These are phyloP conservation scores for Corchorus capsularis DNA, from an alignment of 345 rosid genomes.

Conservation along the genomic window DNA sequence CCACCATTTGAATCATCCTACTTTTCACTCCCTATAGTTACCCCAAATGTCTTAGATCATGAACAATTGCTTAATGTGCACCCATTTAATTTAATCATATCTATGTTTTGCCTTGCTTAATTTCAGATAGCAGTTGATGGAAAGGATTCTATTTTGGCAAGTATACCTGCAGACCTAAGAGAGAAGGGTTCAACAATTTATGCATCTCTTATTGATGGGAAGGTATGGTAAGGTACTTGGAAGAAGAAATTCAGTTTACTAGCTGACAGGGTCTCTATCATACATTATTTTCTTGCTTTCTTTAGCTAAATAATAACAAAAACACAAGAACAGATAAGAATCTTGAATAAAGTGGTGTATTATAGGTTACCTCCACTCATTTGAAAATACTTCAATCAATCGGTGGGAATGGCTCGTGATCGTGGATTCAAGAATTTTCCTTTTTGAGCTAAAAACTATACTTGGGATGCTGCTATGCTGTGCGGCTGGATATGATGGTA, in stretches of 20 bases:
- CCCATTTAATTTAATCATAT: background rate
- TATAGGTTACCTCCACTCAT: background rate
- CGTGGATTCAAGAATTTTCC: too few species aligned
- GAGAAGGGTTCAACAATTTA: conserved; percentile 67
- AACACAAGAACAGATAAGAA: background rate
- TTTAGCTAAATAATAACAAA: background rate
- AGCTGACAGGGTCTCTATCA: background rate
- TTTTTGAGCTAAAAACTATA: background rate
- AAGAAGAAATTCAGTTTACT: conserved; percentile 11
- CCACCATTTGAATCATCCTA: background rate
- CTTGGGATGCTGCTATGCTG: too few species aligned
- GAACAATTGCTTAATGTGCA: background rate
- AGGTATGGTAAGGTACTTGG: conserved; percentile 44
- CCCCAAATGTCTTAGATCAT: background rate
- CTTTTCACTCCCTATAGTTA: background rate
- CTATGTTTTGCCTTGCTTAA: conserved; percentile 1
- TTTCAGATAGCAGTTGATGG: conserved; percentile 76
- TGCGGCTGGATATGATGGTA: background rate
- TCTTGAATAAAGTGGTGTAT: background rate
- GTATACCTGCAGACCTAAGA: conserved; percentile 72
- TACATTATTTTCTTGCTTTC: background rate
- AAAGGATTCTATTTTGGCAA: conserved; percentile 68
- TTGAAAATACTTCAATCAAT: background rate
- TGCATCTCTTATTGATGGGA: conserved; percentile 73
- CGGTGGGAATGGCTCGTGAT: too few species aligned